Evolutionary conservation across 176 grass and related monocot genomes (phyloP).

Genomic region (sorghum (Sorghum bicolor)): Sorghum_bicolor_NCBIv3 NC_012872.2:55441501-55442000

Average conservation of each 20-base stretch:
- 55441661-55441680: background rate
- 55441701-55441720: background rate
- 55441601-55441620: background rate
- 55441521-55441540: background rate
- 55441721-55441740: background rate
- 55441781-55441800: background rate
- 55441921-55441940: background rate
- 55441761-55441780: background rate
- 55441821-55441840: background rate
- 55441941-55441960: background rate
- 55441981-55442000: slow-evolving; percentile 59
- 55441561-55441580: background rate
- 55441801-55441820: background rate
- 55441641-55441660: background rate
- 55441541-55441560: background rate
- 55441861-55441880: background rate
- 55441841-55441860: background rate
- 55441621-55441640: background rate
- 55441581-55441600: background rate
- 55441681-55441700: background rate
- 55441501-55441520: background rate
- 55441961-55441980: slow-evolving; percentile 18
- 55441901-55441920: background rate
- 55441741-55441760: background rate
- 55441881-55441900: background rate